Conservation (phyloP, 2,329 filamentous ascomycete species). For the Botrytis hyacinthi region DNA sequence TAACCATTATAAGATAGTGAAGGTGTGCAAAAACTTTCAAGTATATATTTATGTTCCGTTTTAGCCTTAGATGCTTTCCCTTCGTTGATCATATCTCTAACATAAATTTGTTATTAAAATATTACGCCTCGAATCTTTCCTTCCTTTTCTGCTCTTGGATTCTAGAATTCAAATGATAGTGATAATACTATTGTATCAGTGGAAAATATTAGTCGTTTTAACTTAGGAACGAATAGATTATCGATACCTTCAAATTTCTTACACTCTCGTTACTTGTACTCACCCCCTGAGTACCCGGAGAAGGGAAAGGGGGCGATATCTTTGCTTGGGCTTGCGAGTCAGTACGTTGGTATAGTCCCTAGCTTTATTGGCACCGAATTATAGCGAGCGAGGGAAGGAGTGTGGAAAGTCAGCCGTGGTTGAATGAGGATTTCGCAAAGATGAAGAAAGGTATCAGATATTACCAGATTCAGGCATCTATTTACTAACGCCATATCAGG, state of each 20-base stretch:
- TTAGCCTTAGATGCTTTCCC: too few relatives aligned
- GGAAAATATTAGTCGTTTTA: not conserved
- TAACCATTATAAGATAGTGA: too few relatives aligned
- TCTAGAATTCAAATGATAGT: not conserved
- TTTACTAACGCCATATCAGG: not conserved
- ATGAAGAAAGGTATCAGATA: not conserved
- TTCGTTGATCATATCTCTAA: too few relatives aligned
- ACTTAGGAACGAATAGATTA: not conserved
- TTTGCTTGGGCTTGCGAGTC: not conserved
- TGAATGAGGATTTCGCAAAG: not conserved
- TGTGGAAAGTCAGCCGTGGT: not conserved
- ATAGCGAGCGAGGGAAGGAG: not conserved
- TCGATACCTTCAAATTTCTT: too few relatives aligned
- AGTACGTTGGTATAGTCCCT: not conserved
- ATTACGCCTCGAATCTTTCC: not conserved
- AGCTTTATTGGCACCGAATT: not conserved
- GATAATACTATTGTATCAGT: not conserved
- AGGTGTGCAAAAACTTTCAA: too few relatives aligned
- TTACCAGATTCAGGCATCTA: not conserved
- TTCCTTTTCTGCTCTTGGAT: not conserved
- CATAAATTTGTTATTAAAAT: not conserved
- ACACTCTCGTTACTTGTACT: not conserved
- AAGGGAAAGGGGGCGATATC: too few relatives aligned
- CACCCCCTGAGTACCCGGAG: not conserved
- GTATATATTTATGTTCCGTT: not conserved